phyloP scores from a whole-genome alignment of 805 yeast genomes.

The Kazachstania viticola region DNA sequence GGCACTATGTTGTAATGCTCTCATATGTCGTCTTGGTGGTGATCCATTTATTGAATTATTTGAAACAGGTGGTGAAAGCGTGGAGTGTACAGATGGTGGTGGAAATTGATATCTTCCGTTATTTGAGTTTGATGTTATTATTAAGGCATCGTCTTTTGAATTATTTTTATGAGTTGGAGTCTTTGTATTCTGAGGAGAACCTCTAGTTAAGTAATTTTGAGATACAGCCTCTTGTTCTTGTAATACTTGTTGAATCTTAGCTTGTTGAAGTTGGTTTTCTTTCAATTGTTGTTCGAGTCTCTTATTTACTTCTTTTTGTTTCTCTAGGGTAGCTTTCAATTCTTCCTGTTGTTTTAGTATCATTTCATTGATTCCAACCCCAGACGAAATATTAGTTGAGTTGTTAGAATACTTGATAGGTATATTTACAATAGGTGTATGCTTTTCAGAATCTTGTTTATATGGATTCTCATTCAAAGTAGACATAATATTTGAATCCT shows the following conservation, averaged over 20 bases:
- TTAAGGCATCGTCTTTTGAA: constrained; percentile 10
- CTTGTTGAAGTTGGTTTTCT: constrained; percentile 20
- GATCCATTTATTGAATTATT: constrained; percentile 21
- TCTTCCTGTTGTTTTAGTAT: constrained; percentile 24
- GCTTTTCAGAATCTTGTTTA: not conserved
- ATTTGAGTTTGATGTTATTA: constrained; percentile 23
- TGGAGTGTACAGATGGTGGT: constrained; percentile 20
- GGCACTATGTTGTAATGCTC: not conserved
- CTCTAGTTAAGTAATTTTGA: constrained; percentile 1
- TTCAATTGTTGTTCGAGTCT: constrained; percentile 20
- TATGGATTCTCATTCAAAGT: not conserved
- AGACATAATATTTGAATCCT: constrained; percentile 4
- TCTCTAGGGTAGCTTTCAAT: constrained; percentile 20
- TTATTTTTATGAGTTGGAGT: constrained; percentile 5
- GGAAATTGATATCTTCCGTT: constrained; percentile 26
- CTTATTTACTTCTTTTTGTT: constrained; percentile 22
- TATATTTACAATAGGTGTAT: not conserved
- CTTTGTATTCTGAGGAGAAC: constrained; percentile 5
- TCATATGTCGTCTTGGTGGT: constrained; percentile 4
- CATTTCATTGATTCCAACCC: constrained; percentile 2
- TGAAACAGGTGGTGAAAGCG: constrained; percentile 13
- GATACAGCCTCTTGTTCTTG: constrained; percentile 10
- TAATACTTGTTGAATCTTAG: constrained; percentile 18
- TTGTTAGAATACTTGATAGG: too few species aligned
- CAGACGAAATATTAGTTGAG: not conserved